Percentiles rank a stretch among this genome's conserved stretches.
Conservation (phyloP, 306 rosid species). For the Senna siamea region DNA sequence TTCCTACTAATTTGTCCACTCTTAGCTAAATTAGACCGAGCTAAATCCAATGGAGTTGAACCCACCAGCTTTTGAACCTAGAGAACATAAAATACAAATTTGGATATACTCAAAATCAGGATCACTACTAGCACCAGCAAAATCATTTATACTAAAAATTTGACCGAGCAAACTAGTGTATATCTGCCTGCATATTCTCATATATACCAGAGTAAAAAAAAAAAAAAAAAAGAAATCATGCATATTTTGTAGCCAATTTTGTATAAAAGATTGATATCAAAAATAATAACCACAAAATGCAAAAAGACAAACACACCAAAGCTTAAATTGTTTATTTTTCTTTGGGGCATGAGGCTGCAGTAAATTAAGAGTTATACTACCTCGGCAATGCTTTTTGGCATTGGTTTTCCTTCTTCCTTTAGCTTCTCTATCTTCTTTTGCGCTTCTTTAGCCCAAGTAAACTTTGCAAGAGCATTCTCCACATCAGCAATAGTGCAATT, state of each 20-base stretch:
- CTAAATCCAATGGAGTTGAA: conserved; percentile 74
- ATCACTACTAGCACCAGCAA: conserved; percentile 11
- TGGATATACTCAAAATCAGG: conserved; percentile 31
- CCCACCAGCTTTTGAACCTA: conserved; percentile 91
- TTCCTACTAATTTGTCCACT: conserved; percentile 88
- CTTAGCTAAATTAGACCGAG: conserved; percentile 84
- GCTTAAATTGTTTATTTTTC: not conserved
- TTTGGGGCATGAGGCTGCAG: not conserved
- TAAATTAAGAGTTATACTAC: conserved; percentile 40
- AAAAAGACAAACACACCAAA: not conserved
- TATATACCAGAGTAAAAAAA: conserved; percentile 12
- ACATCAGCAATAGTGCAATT: conserved; percentile 79
- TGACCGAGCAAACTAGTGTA: conserved; percentile 8
- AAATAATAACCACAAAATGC: not conserved
- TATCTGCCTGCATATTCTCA: conserved; percentile 13
- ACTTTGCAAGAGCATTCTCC: conserved; percentile 86
- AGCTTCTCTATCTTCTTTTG: conserved; percentile 74
- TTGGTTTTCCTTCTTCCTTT: conserved; percentile 88
- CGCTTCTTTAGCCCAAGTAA: conserved; percentile 90
- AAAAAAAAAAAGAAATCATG: not conserved
- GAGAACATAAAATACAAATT: conserved; percentile 30
- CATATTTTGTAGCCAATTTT: not conserved
- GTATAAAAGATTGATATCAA: not conserved
- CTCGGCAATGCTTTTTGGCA: conserved; percentile 73
- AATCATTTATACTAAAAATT: conserved; percentile 11